Conservation (phyloP, 2,329 filamentous ascomycete species). For the Beauveria varroae region DNA sequence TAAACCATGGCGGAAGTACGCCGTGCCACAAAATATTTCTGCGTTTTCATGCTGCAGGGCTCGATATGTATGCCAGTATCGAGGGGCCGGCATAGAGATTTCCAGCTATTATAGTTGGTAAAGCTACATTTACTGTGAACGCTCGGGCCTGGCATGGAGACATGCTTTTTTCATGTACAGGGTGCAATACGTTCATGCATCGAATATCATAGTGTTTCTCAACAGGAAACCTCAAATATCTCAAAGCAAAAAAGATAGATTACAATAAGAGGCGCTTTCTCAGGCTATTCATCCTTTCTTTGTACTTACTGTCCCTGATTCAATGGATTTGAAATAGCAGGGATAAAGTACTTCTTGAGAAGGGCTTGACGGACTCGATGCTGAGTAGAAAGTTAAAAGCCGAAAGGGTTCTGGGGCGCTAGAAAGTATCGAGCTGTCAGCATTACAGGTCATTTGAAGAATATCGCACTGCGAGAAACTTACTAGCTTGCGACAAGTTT, state of each 20-base stretch:
- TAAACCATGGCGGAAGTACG: neutral
- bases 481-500: conserved; percentile 92
- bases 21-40: neutral
- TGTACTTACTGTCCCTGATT: neutral
- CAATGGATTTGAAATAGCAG: neutral
- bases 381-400: conserved; percentile 29
- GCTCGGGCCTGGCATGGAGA: neutral
- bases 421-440: neutral
- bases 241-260: neutral
- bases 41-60: too few relatives aligned
- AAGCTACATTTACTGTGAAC: neutral
- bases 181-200: neutral
- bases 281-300: neutral
- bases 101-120: neutral
- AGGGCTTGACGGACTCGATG: neutral
- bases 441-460: neutral
- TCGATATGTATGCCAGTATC: too few relatives aligned
- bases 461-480: conserved; percentile 30
- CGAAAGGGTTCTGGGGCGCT: conserved; percentile 49
- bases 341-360: neutral
- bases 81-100: neutral
- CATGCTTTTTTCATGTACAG: neutral
- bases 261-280: conserved; percentile 4
- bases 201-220: neutral
- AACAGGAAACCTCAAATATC: neutral